phyloP scores from a whole-genome alignment of 2,329 filamentous ascomycete genomes.

The Neofusicoccum ribis region DNA sequence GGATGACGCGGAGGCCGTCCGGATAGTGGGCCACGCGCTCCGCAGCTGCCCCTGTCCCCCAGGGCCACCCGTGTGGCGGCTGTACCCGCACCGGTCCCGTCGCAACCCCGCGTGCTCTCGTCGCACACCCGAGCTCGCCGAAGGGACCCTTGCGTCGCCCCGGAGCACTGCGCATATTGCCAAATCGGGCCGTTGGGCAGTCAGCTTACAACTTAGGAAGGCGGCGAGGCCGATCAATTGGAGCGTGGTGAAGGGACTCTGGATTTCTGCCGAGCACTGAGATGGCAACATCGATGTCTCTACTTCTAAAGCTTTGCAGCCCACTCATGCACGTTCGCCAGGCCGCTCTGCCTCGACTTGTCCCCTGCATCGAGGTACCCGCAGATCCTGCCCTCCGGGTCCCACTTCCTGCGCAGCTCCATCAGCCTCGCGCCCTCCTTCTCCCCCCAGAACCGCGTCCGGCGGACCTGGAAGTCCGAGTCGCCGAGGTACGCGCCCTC shows the following conservation, averaged over 20 bases:
- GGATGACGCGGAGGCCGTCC: background rate
- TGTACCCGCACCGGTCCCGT: background rate
- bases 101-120: background rate
- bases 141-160: background rate
- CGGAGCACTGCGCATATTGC: background rate
- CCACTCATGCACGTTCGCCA: conserved; percentile 29
- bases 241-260: no score
- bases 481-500: conserved; percentile 58
- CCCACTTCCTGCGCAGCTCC: conserved; percentile 47
- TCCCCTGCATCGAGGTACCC: conserved; percentile 52
- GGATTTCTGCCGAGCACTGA: no score
- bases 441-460: conserved; percentile 51
- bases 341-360: conserved; percentile 42
- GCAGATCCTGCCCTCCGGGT: conserved; percentile 44
- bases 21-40: conserved; percentile 13
- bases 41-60: background rate
- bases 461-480: conserved; percentile 52
- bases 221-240: no score
- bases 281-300: no score
- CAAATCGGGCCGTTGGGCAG: no score
- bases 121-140: background rate
- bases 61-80: background rate
- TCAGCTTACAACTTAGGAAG: no score
- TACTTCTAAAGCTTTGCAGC: background rate
- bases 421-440: conserved; percentile 45